Base-by-base conservation (phyloP, 257 asterid species). In the Verbena officinalis region DNA sequence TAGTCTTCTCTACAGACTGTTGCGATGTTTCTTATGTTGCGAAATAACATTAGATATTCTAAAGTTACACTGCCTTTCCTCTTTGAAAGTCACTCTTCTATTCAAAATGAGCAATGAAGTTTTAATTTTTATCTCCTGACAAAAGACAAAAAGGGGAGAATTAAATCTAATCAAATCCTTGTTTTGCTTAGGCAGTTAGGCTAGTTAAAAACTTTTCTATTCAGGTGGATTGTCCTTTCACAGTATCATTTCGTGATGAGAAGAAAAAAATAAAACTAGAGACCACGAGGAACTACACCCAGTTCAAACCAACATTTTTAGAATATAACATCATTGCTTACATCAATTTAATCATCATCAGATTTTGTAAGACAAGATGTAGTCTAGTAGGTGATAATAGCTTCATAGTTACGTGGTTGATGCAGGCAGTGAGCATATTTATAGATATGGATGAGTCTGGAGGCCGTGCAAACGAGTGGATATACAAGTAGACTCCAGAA, bases 371-470 rank as follows among this genome's bases (percentile, higher is more conserved):
- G 58, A 4, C 16, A 22, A 14, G 43, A 0, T 5, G 3, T 7
- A 24, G 7, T 30, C 36, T 30, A 30, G 7, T 30, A n/a, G 12
- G 38, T 22, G 54, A 23, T 71, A 4, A 46, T 30, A 17, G 38
- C 46, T 38, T 7, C 33, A 16, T 5, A 45, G 53, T 48, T 42
- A 55, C 17, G 0, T 40, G 14, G 22, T 66, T 73, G 15, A 0
- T 72, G 64, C 86, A 87, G 98, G 98, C 98, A 22, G 89, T 92
- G 43, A 85, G 97, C 86, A 89, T 92, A 59, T 92, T 92, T 71
- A 92, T 92, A 50, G 98, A 92, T 58, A 85, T 87, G 98, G 98
- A 92, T 22, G 98, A 85, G 77, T 77, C 95, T 1, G 97, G 98
- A 55, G 98, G 96, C 11, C 91, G 96, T 12, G 91, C 98, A 69